Conservation (phyloP, 2,329 filamentous ascomycete species). For the Penicillium sclerotiorum region DNA sequence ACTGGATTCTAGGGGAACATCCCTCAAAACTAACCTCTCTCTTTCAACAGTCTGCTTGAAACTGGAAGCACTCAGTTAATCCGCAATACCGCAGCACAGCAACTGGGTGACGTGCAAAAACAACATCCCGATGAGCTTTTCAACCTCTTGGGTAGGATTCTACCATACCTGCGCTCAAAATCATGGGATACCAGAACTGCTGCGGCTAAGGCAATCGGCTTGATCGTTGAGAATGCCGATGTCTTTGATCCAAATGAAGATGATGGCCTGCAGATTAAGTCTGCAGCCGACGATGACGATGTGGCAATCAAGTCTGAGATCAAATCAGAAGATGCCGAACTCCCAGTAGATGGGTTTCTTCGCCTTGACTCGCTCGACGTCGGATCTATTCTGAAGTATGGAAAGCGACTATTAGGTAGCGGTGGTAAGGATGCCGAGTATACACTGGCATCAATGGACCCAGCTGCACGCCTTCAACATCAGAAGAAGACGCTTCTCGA, state of each 20-base stretch:
- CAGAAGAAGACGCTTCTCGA: slow-evolving; percentile 86
- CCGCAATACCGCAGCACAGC: slow-evolving; percentile 93
- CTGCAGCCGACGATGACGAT: slow-evolving; percentile 56
- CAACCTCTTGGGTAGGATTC: slow-evolving; percentile 87
- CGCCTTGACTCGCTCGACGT: slow-evolving; percentile 76
- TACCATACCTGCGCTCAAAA: slow-evolving; percentile 93
- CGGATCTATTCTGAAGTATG: slow-evolving; percentile 75
- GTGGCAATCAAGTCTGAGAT: slow-evolving; percentile 41
- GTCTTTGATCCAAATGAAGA: slow-evolving; percentile 84
- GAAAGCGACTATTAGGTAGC: slow-evolving; percentile 80
- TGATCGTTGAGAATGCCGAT: slow-evolving; percentile 87
- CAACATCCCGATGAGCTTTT: slow-evolving; percentile 97
- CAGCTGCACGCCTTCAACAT: slow-evolving; percentile 76
- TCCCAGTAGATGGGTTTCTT: slow-evolving; percentile 59
- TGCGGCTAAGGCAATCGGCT: slow-evolving; percentile 89
- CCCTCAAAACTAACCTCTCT: slow-evolving; percentile 28
- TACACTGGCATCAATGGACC: slow-evolving; percentile 77
- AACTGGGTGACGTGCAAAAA: slow-evolving; percentile 96
- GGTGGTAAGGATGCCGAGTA: slow-evolving; percentile 83
- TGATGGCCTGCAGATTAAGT: slow-evolving; percentile 57
- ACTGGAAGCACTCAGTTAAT: slow-evolving; percentile 96
- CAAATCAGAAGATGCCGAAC: slow-evolving; percentile 37
- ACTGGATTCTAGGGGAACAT: not conserved
- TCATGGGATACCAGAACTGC: slow-evolving; percentile 97
- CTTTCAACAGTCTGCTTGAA: slow-evolving; percentile 74